Conservation (phyloP, 345 rosid species). For the Acer saccharum region DNA sequence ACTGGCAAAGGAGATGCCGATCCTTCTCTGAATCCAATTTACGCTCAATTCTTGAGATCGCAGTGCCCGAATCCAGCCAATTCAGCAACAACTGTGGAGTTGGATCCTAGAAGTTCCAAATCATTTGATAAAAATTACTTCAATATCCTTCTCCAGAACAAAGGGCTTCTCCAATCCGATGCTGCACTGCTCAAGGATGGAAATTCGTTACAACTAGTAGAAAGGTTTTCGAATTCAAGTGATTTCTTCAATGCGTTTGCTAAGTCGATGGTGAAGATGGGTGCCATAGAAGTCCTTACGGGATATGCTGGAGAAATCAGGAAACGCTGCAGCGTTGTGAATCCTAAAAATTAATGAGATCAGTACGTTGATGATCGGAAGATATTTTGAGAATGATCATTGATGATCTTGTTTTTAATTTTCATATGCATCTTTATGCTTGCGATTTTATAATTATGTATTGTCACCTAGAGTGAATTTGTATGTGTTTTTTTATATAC, state of each 20-base stretch:
- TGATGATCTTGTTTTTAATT: too few relatives aligned
- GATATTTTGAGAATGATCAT: too few relatives aligned
- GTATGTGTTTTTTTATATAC: too few relatives aligned
- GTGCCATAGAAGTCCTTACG: slow-evolving; percentile 40
- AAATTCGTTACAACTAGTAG: too few relatives aligned
- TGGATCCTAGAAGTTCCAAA: slow-evolving; percentile 45
- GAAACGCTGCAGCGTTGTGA: slow-evolving; percentile 39
- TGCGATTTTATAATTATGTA: too few relatives aligned
- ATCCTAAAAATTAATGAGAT: slow-evolving; percentile 3
- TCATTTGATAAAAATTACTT: slow-evolving; percentile 54
- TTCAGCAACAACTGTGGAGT: slow-evolving; percentile 19
- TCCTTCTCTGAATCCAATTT: slow-evolving; percentile 41
- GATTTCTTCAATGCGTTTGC: slow-evolving; percentile 49
- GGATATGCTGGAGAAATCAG: slow-evolving; percentile 58
- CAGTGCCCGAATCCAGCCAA: slow-evolving; percentile 43
- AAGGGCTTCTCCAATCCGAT: slow-evolving; percentile 56
- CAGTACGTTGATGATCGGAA: too few relatives aligned
- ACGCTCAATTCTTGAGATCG: slow-evolving; percentile 42
- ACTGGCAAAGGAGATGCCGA: slow-evolving; percentile 61
- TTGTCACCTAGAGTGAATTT: too few relatives aligned
- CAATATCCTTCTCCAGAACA: slow-evolving; percentile 26
- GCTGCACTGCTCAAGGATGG: slow-evolving; percentile 55
- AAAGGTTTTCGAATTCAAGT: not conserved
- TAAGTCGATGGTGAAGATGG: slow-evolving; percentile 57
- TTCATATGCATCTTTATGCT: too few relatives aligned